Evolutionary conservation across 1,284 basidiomycete genomes (phyloP).

Genomic region (Ganoderma multipileum): DNA sequence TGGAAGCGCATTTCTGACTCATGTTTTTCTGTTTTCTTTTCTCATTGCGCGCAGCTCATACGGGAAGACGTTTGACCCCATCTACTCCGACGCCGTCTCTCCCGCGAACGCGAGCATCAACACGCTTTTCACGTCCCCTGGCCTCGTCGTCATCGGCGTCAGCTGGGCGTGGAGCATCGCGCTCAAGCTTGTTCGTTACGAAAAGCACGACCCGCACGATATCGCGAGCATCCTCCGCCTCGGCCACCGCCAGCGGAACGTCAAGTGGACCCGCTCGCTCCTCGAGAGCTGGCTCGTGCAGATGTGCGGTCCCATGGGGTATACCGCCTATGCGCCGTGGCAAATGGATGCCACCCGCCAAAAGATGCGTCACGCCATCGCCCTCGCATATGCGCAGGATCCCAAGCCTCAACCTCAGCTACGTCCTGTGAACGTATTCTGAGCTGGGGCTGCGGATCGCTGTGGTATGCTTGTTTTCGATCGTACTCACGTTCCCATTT

Average conservation of each 20-base stretch:
- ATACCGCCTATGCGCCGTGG: constrained; percentile 50
- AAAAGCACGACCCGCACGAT: constrained; percentile 51
- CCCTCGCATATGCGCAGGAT: constrained; percentile 31
- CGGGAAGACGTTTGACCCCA: constrained; percentile 60
- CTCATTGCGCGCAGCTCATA: constrained; percentile 39
- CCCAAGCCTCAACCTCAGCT: background rate
- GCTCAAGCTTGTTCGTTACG: constrained; percentile 70
- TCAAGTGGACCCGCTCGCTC: constrained; percentile 57
- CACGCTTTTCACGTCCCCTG: constrained; percentile 59
- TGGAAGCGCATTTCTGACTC: constrained; percentile 9
- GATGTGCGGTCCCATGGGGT: constrained; percentile 65
- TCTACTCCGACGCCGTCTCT: constrained; percentile 57
- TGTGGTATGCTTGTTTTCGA: background rate
- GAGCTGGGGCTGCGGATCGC: background rate
- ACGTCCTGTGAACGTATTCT: background rate
- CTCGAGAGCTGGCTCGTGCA: constrained; percentile 61
- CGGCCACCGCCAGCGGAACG: constrained; percentile 55
- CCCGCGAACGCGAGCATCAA: constrained; percentile 56
- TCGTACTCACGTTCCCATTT: background rate
- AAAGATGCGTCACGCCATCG: constrained; percentile 57
- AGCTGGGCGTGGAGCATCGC: constrained; percentile 73
- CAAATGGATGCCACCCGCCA: constrained; percentile 51
- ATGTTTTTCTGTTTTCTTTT: background rate
- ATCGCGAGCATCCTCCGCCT: constrained; percentile 54
- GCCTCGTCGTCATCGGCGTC: constrained; percentile 63